A percentile compares a stretch with the other conserved stretches of the same genome.
phyloP scores from a whole-genome alignment of 2,329 filamentous ascomycete genomes.

The Nemania sp. region DNA sequence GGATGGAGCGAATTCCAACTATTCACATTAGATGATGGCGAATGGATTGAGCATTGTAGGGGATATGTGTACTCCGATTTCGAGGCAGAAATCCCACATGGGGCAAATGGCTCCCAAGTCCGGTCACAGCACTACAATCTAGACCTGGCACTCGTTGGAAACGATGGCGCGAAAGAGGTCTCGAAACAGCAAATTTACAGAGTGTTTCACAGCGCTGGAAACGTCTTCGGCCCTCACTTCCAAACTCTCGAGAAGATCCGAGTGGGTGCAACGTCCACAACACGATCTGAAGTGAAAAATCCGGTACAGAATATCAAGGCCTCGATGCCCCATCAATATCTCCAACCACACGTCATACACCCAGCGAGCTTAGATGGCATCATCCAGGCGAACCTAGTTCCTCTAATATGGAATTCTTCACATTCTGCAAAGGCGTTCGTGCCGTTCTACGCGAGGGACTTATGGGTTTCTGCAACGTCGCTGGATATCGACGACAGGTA shows the following conservation, averaged over 20 bases:
- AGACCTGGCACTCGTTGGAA: neutral
- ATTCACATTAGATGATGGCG: slow-evolving; percentile 23
- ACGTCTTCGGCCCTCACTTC: slow-evolving; percentile 28
- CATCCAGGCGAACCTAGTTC: slow-evolving; percentile 26
- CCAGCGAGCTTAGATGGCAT: slow-evolving; percentile 27
- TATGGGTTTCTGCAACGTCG: slow-evolving; percentile 25
- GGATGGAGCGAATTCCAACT: slow-evolving; percentile 29
- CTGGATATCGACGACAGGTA: slow-evolving; percentile 16
- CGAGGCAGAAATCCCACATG: neutral
- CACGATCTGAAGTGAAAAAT: slow-evolving; percentile 18
- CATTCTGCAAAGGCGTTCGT: slow-evolving; percentile 18
- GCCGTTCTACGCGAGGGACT: slow-evolving; percentile 19
- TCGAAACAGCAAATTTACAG: slow-evolving; percentile 21
- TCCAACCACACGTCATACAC: slow-evolving; percentile 29
- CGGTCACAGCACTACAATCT: neutral
- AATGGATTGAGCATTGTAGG: slow-evolving; percentile 28
- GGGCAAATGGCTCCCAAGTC: neutral
- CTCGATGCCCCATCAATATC: slow-evolving; percentile 23
- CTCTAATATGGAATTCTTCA: slow-evolving; percentile 7
- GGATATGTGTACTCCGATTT: slow-evolving; percentile 25
- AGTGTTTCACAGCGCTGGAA: slow-evolving; percentile 17
- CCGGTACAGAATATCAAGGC: slow-evolving; percentile 11
- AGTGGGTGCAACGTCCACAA: slow-evolving; percentile 5
- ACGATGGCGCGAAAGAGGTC: slow-evolving; percentile 1
- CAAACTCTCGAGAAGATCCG: slow-evolving; percentile 23